Percentiles rank a stretch among this genome's conserved stretches.
Evolutionary conservation across 2,329 filamentous ascomycete genomes (phyloP).

Genomic region (Fusarium tjaetaba): DNA sequence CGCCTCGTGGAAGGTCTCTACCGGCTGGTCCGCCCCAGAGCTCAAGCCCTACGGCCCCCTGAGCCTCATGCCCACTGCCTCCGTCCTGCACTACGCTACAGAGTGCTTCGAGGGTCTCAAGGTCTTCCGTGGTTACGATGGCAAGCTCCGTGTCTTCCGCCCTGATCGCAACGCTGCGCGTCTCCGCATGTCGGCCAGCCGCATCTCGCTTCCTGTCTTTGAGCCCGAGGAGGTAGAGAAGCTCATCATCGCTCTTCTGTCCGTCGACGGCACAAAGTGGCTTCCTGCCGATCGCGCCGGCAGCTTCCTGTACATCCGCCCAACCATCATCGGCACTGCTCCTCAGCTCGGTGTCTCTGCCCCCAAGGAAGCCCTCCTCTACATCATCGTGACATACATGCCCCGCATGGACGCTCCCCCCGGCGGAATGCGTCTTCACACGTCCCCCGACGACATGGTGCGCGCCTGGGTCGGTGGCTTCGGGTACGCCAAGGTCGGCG

Average conservation of each 20-base stretch:
- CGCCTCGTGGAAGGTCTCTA: slow-evolving; percentile 69
- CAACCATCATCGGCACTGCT: slow-evolving; percentile 86
- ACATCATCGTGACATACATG: slow-evolving; percentile 77
- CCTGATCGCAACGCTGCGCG: slow-evolving; percentile 76
- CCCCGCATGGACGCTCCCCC: slow-evolving; percentile 61
- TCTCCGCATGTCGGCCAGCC: slow-evolving; percentile 66
- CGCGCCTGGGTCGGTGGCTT: slow-evolving; percentile 95
- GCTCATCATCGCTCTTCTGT: slow-evolving; percentile 76
- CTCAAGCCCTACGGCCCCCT: slow-evolving; percentile 82
- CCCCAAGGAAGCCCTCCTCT: slow-evolving; percentile 87
- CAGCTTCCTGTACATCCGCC: slow-evolving; percentile 83
- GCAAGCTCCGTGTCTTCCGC: slow-evolving; percentile 80
- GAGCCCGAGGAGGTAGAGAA: slow-evolving; percentile 76
- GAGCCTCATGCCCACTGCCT: slow-evolving; percentile 81
- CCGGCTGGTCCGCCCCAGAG: slow-evolving; percentile 79
- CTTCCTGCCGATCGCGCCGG: slow-evolving; percentile 75
- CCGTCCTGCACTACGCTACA: slow-evolving; percentile 86
- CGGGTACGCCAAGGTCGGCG: slow-evolving; percentile 90
- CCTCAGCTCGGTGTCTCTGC: slow-evolving; percentile 82
- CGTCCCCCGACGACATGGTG: slow-evolving; percentile 82
- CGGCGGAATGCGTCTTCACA: slow-evolving; percentile 77
- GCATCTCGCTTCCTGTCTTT: slow-evolving; percentile 81
- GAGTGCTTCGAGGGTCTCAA: slow-evolving; percentile 91
- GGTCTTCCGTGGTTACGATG: slow-evolving; percentile 81
- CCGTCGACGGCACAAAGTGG: slow-evolving; percentile 81